Conservation (phyloP, 208 protist genomes). For the Leishmania amazonensis region DNA sequence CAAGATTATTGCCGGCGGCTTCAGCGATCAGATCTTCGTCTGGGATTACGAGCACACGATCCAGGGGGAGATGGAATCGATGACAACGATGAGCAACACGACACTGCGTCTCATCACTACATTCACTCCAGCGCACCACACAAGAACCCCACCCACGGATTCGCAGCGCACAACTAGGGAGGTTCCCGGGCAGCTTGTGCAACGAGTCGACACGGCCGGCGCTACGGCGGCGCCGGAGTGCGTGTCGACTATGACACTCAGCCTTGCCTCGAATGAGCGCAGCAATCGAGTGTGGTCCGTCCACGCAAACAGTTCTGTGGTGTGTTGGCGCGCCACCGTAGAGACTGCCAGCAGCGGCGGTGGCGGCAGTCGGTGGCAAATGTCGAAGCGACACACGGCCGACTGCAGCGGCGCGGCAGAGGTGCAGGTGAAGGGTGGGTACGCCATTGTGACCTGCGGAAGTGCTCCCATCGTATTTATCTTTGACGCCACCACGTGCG, state of each 20-base stretch:
- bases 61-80: constrained; percentile 8
- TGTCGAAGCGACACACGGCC: constrained; percentile 52
- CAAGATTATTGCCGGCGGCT: constrained; percentile 79
- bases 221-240: constrained; percentile 4
- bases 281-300: constrained; percentile 75
- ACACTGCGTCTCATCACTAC: constrained; percentile 33
- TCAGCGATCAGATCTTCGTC: constrained; percentile 50
- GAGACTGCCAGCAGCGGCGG: constrained; percentile 16
- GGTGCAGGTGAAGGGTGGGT: constrained; percentile 48
- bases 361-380: constrained; percentile 39
- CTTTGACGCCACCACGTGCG: constrained; percentile 54
- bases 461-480: constrained; percentile 56
- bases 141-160: not conserved
- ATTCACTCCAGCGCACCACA: constrained; percentile 23
- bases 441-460: constrained; percentile 61
- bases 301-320: constrained; percentile 57
- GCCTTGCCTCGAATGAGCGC: constrained; percentile 53
- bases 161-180: not conserved
- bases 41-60: constrained; percentile 53
- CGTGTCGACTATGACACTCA: constrained; percentile 41
- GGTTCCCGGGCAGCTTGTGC: constrained; percentile 34
- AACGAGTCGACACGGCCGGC: constrained; percentile 27
- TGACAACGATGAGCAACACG: constrained; percentile 5
- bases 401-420: constrained; percentile 51
- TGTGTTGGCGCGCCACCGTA: constrained; percentile 65